A percentile compares a stretch with the other conserved stretches of the same genome.
These are phyloP conservation scores for Zygosaccharomyces bailii DNA, from an alignment of 805 yeast species.

Conservation along the genomic window DNA sequence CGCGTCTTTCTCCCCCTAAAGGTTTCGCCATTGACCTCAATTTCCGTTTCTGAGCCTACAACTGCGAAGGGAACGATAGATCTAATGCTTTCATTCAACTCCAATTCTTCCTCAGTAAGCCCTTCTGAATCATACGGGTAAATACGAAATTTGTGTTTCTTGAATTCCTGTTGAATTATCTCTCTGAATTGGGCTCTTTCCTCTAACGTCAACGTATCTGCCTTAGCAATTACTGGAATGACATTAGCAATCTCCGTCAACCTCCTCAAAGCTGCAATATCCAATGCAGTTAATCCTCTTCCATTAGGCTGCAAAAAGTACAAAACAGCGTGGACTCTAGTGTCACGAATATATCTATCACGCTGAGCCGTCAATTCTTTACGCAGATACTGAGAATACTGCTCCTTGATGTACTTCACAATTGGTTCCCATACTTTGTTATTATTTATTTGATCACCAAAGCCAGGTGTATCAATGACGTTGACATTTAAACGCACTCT, in stretches of 20 bases:
- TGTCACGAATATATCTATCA: slow-evolving; percentile 74
- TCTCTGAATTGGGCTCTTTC: slow-evolving; percentile 81
- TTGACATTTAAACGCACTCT: slow-evolving; percentile 82
- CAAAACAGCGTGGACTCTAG: slow-evolving; percentile 90
- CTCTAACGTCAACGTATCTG: slow-evolving; percentile 81
- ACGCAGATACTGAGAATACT: slow-evolving; percentile 85
- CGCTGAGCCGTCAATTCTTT: slow-evolving; percentile 94
- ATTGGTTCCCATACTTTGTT: slow-evolving; percentile 97
- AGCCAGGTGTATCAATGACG: slow-evolving; percentile 95
- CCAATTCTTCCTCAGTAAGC: slow-evolving; percentile 66
- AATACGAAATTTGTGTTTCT: slow-evolving; percentile 64
- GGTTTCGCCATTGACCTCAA: slow-evolving; percentile 69
- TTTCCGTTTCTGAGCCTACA: slow-evolving; percentile 81
- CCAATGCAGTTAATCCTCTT: slow-evolving; percentile 79
- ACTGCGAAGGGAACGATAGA: slow-evolving; percentile 88
- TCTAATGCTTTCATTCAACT: slow-evolving; percentile 70
- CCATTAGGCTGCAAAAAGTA: slow-evolving; percentile 90
- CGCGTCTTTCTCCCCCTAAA: slow-evolving; percentile 89
- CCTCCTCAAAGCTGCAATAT: slow-evolving; percentile 75
- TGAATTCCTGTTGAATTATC: slow-evolving; percentile 71
- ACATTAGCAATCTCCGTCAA: slow-evolving; percentile 88
- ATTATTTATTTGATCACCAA: slow-evolving; percentile 94
- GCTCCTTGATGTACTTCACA: slow-evolving; percentile 90
- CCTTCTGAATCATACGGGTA: slow-evolving; percentile 74
- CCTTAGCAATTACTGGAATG: slow-evolving; percentile 91